These are phyloP conservation scores for Gliomastix tumulicola DNA, from an alignment of 2,329 filamentous ascomycete genomes.

Conservation along the genomic window DNA sequence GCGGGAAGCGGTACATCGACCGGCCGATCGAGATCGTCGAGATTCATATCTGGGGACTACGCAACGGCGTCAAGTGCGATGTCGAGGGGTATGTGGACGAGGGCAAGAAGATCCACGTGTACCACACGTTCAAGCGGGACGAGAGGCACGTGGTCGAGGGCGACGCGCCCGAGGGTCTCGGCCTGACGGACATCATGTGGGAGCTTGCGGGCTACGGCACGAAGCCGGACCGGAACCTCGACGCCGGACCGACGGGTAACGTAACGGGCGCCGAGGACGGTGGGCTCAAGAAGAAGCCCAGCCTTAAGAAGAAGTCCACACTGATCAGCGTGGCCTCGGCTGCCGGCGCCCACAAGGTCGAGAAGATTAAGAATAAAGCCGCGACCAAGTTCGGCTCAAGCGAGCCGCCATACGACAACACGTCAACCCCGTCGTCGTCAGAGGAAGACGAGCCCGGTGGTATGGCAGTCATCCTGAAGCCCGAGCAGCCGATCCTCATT, in stretches of 20 bases:
- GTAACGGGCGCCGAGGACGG: conserved; percentile 1
- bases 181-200: conserved; percentile 43
- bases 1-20: conserved; percentile 75
- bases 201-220: conserved; percentile 39
- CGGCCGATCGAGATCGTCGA: conserved; percentile 78
- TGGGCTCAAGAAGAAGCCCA: conserved; percentile 6
- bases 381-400: background rate
- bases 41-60: conserved; percentile 81
- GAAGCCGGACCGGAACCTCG: conserved; percentile 21
- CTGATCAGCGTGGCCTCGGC: conserved; percentile 22
- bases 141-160: conserved; percentile 67
- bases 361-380: conserved; percentile 14
- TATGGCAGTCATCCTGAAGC: conserved; percentile 72
- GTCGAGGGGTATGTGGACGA: conserved; percentile 85
- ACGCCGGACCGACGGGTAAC: conserved; percentile 16
- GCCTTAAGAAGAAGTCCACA: conserved; percentile 19
- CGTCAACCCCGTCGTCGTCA: background rate
- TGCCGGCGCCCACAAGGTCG: conserved; percentile 8
- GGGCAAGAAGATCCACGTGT: conserved; percentile 75
- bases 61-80: conserved; percentile 80
- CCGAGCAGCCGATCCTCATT: conserved; percentile 59
- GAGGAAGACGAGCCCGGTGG: conserved; percentile 47
- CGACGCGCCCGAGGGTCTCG: conserved; percentile 39
- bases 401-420: background rate
- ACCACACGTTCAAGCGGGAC: conserved; percentile 70